Evolutionary conservation across 208 protist genomes (phyloP), one percentile per base, ranked within the genome.

Genomic region (Acanthamoeba royreba): DNA sequence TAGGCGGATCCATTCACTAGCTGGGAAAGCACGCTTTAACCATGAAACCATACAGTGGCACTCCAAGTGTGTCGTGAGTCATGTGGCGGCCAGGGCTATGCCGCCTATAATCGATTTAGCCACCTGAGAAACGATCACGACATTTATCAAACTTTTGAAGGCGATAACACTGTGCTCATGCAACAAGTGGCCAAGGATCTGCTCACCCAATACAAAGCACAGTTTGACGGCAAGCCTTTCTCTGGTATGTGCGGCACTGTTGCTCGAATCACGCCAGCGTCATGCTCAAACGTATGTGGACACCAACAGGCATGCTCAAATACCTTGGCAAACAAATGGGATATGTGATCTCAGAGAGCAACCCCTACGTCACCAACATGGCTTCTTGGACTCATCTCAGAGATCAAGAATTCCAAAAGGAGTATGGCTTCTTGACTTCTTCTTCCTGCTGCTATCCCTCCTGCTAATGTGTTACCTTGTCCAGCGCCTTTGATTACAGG

Each of bases 91-190:
- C 55, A 69, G 47, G 87, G 74, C 74, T 85, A 85, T 31, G 74
- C 74, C 4, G 74, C 74, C 38, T 85, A 85, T 42, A 85, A 85
- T 31, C 74, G 74, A 13, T 85, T 85, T 31, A 31, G 22, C 74
- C 42, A 45, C 45, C 74, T 85, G 74, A 17, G 45, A 4, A 85
- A 85, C 74, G 74, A 85, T 7, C 74, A 85, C 45, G 74, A 85
- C 42, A 85, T 85, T 42, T 85, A 53, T 42, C 74, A 85, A 42
- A 85, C 74, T n/a, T 85, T 85, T 31, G 74, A 85, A 42, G 74
- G 74, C 4, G 74, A 85, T 42, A 85, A 85, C 74, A 85, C 74
- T n/a, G 74, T 85, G 38, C 74, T 85, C 74, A 85, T 85, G 74
- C 74, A 85, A 42, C 74, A 85, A 31, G 74, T 85, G 74, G 74